These are phyloP conservation scores for Nicotiana tomentosiformis DNA, from an alignment of 257 asterid genomes.

Conservation along the genomic window DNA sequence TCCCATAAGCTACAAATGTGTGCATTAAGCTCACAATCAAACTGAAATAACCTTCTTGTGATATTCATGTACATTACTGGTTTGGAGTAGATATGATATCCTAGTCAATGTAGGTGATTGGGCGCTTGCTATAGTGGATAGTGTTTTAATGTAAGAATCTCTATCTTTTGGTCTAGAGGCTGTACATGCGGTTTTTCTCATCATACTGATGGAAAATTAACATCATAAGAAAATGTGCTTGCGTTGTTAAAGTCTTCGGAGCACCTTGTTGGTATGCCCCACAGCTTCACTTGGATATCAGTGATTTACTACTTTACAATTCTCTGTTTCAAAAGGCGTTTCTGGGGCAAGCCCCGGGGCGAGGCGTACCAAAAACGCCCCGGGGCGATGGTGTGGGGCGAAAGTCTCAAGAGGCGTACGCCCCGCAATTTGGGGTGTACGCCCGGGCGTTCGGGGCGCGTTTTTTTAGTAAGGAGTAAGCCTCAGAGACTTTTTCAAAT, in stretches of 20 bases:
- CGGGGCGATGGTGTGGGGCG: no score
- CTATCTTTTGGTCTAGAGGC: neutral
- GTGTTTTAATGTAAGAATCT: neutral
- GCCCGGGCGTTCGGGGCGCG: no score
- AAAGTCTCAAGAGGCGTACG: no score
- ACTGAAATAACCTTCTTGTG: neutral
- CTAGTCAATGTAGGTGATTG: neutral
- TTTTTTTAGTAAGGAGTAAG: no score
- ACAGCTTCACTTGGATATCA: conserved; percentile 1
- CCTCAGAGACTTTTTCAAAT: no score
- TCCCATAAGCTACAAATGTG: neutral
- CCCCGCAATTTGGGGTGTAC: no score
- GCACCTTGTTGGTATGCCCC: neutral
- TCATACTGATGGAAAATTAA: neutral
- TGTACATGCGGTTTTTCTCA: neutral
- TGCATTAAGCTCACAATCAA: neutral
- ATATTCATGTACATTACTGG: neutral
- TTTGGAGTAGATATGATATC: neutral
- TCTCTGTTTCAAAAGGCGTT: no score
- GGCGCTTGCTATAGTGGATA: neutral
- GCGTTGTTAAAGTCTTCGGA: neutral
- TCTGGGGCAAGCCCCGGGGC: no score
- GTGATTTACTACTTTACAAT: neutral
- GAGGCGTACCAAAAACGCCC: no score
- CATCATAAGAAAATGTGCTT: neutral